Conservation (phyloP, 805 yeast species). For the Monosporozyma yasuniensis region DNA sequence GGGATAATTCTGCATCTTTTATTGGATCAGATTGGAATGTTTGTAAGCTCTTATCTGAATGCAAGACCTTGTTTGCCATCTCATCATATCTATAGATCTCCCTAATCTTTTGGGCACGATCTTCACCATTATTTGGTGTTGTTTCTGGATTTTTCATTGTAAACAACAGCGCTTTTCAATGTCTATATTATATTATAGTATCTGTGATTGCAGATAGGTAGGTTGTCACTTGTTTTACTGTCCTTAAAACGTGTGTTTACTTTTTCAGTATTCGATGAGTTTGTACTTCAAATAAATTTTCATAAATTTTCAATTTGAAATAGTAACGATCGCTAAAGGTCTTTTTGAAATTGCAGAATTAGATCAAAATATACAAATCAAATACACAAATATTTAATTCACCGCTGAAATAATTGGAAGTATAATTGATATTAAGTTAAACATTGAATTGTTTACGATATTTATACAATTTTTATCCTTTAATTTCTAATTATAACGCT, state of each 20-base stretch:
- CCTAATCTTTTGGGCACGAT: constrained; percentile 18
- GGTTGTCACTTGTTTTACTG: neutral
- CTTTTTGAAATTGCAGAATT: neutral
- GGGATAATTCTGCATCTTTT: constrained; percentile 43
- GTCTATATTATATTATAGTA: neutral
- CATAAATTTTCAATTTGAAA: neutral
- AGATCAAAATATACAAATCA: neutral
- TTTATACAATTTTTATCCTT: neutral
- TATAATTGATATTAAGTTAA: neutral
- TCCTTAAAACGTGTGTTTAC: neutral
- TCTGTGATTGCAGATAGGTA: neutral
- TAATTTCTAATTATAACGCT: neutral
- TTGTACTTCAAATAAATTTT: neutral
- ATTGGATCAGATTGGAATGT: constrained; percentile 34
- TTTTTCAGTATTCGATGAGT: neutral
- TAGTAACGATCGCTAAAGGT: neutral
- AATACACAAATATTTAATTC: neutral
- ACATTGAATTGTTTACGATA: neutral
- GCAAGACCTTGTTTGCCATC: constrained; percentile 69
- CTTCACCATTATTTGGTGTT: neutral
- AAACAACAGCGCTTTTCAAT: neutral
- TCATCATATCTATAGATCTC: constrained; percentile 51
- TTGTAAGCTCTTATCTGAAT: constrained; percentile 46
- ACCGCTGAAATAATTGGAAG: neutral
- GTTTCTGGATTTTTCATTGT: neutral